Conservation (phyloP, 257 asterid genomes). For the Gentiana dahurica region DNA sequence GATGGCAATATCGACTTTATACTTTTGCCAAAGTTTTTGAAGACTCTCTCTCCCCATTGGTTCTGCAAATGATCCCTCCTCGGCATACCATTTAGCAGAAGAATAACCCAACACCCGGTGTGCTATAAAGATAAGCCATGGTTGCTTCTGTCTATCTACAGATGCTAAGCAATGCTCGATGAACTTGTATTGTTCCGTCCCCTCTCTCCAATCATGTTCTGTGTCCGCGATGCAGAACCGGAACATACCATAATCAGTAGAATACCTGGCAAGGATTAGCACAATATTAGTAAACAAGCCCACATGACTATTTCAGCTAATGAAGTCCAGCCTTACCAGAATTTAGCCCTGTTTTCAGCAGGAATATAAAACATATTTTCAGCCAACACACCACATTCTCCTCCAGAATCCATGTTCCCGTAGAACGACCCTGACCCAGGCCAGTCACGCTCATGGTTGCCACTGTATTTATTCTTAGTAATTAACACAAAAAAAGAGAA, state of each 20-base stretch:
- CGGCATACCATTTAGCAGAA: conserved; percentile 38
- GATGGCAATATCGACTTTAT: conserved; percentile 72
- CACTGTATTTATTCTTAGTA: conserved; percentile 35
- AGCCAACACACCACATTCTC: conserved; percentile 83
- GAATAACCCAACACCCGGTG: conserved; percentile 84
- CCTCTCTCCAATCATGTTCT: conserved; percentile 88
- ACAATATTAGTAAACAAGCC: neutral
- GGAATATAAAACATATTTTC: conserved; percentile 73
- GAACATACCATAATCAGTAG: conserved; percentile 87
- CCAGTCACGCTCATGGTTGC: conserved; percentile 94
- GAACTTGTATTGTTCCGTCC: conserved; percentile 67
- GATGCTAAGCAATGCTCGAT: conserved; percentile 73
- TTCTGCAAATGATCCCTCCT: conserved; percentile 62
- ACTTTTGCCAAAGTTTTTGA: conserved; percentile 84
- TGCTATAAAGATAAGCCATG: conserved; percentile 78
- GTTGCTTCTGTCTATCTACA: conserved; percentile 66
- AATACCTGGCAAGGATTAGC: conserved; percentile 36
- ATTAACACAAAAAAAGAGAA: neutral
- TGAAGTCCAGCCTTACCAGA: conserved; percentile 41
- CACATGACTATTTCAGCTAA: neutral
- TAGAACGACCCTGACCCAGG: conserved; percentile 77
- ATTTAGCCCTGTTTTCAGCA: conserved; percentile 76
- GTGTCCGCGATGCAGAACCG: conserved; percentile 80
- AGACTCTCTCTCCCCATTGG: conserved; percentile 91
- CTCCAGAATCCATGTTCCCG: conserved; percentile 64